phyloP scores from a whole-genome alignment of 371 early-diverging fungal species.

The Apophysomyces elegans region DNA sequence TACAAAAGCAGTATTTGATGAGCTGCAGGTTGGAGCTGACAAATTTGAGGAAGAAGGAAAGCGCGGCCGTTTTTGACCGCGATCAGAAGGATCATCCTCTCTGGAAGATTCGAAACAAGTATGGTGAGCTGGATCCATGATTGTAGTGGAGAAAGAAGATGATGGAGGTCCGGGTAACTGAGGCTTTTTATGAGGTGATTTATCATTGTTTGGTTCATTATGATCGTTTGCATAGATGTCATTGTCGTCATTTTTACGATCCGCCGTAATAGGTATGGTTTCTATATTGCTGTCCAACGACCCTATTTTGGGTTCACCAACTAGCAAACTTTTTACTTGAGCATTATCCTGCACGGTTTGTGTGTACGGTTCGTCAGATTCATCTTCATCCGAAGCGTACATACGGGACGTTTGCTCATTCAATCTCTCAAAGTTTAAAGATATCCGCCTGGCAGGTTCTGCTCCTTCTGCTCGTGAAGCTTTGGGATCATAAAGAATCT shows the following conservation, averaged over 20 bases:
- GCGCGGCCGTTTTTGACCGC: background rate
- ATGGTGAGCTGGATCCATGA: no score
- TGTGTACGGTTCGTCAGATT: background rate
- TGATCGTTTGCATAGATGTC: constrained; percentile 8
- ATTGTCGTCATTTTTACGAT: constrained; percentile 7
- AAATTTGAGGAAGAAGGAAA: background rate
- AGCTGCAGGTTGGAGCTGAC: background rate
- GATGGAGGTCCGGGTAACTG: background rate
- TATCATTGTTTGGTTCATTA: constrained; percentile 9
- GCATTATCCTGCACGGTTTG: background rate
- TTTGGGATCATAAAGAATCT: background rate
- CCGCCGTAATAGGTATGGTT: background rate
- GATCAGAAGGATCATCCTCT: background rate
- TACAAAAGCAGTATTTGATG: background rate
- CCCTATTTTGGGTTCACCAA: background rate
- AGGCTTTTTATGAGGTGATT: background rate
- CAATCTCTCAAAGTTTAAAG: background rate
- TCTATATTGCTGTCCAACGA: background rate
- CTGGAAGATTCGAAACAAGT: background rate
- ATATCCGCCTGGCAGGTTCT: background rate
- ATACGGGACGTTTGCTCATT: background rate
- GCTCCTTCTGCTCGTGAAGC: background rate
- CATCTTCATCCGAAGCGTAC: constrained; percentile 3
- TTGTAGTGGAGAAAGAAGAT: background rate
- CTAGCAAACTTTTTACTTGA: background rate